Evolutionary conservation across 768 basidiomycete genomes (phyloP), one percentile per base, ranked within the genome.

Genomic region (Suillus brevipes): DNA sequence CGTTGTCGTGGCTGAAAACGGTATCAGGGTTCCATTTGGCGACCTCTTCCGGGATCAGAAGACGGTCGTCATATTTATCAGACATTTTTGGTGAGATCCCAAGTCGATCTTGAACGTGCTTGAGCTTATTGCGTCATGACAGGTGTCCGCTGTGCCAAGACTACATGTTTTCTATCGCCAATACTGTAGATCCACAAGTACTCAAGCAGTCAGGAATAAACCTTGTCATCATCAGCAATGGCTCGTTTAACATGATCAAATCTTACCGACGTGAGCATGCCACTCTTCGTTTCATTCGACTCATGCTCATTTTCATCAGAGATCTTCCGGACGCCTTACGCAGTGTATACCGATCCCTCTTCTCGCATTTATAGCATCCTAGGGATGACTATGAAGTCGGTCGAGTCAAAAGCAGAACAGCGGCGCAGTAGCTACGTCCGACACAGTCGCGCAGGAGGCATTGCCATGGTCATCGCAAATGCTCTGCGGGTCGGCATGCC

Each of bases 91-190:
- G 91, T 85, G 59, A 64, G 74, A 68, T 28, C 12, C 52, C 57
- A 50, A 45, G 25, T 57, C 31, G 61, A 62, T 55, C 64, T 57
- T 36, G n/a, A 23, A 3, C 38, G 64, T 65, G 65, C 37, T 13
- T 47, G 18, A 60, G 23, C 28, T 56, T 14, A 53, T 61, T 28
- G n/a, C 0, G 6, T 43, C 14, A 16, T 55, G 53, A 5, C 49
- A 85, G 87, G 84, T 95, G 94, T 72, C 89, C 91, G 0, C 77
- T 88, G 14, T 94, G 92, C 75, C 92, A 94, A 72, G 94, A 97
- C 74, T 97, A 96, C 75, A 87, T 95, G 83, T 81, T 85, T 49
- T 89, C 87, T 40, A 82, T 92, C 67, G 77, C 79, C 77, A 79
- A 73, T 60, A 80, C 83, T 55, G 74, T 87, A 67, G 66, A 84